A percentile compares a stretch with the other conserved stretches of the same genome.
Evolutionary conservation across 78 protist genomes (phyloP).

Genomic region (Mastigamoeba balamuthi): DNA sequence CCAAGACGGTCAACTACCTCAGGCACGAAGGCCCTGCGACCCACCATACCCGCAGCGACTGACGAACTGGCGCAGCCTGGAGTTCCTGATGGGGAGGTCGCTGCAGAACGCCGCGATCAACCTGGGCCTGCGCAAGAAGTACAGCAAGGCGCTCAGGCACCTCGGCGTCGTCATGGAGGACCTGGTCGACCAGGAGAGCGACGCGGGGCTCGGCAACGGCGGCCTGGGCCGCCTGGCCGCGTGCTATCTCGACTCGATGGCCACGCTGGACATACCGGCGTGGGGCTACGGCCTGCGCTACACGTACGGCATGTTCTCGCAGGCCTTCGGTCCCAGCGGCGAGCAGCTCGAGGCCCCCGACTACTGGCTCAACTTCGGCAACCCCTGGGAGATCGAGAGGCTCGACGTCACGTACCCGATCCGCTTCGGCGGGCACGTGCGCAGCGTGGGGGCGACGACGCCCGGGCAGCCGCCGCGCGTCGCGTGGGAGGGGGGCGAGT

Average conservation of each 20-base stretch:
- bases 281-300: slow-evolving; percentile 81
- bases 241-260: slow-evolving; percentile 88
- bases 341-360: slow-evolving; percentile 81
- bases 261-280: slow-evolving; percentile 81
- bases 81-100: slow-evolving; percentile 85
- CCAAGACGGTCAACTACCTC: slow-evolving; percentile 38
- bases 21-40: no score
- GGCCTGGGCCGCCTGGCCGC: slow-evolving; percentile 94
- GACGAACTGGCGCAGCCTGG: no score
- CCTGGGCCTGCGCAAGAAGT: slow-evolving; percentile 52
- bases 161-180: slow-evolving; percentile 60
- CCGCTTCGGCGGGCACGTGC: slow-evolving; percentile 38
- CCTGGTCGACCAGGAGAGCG: slow-evolving; percentile 76
- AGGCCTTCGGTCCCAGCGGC: slow-evolving; percentile 63
- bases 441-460: neutral
- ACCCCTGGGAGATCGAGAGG: slow-evolving; percentile 28
- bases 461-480: neutral
- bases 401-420: slow-evolving; percentile 45
- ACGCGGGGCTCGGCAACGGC: slow-evolving; percentile 95
- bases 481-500: slow-evolving; percentile 61
- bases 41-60: no score
- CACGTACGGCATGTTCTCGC: slow-evolving; percentile 79
- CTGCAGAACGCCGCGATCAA: slow-evolving; percentile 57
- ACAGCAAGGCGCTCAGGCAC: slow-evolving; percentile 46
- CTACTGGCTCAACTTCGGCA: slow-evolving; percentile 56